These are phyloP conservation scores for Entomortierella chlamydospora DNA, from an alignment of 192 early-diverging fungal genomes.

Conservation along the genomic window DNA sequence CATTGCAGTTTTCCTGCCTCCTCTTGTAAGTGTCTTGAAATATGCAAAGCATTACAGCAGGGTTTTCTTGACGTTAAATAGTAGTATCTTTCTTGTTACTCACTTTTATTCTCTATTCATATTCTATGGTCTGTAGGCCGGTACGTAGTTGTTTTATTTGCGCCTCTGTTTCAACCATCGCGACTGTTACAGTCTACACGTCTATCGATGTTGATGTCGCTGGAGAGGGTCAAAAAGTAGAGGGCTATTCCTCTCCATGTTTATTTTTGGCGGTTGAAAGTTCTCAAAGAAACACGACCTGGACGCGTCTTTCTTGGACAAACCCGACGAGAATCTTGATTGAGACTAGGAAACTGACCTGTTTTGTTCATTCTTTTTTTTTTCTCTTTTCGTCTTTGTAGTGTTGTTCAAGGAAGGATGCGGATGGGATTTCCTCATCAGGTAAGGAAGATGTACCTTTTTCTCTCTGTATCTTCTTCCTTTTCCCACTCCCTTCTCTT, in stretches of 20 bases:
- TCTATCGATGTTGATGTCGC: too few species aligned
- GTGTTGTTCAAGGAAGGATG: slow-evolving; percentile 49
- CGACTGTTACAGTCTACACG: too few species aligned
- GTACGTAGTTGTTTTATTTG: slow-evolving; percentile 1
- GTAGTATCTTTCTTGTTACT: too few species aligned
- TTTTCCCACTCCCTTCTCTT: neutral
- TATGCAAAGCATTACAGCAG: too few species aligned
- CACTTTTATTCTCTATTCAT: neutral
- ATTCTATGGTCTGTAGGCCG: slow-evolving; percentile 2
- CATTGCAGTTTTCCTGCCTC: slow-evolving; percentile 63
- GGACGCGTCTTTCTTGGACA: too few species aligned
- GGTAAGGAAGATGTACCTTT: slow-evolving; percentile 20
- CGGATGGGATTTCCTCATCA: slow-evolving; percentile 35
- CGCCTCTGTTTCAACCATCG: too few species aligned
- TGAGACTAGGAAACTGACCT: neutral
- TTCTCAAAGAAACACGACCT: too few species aligned
- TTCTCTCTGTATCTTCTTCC: neutral
- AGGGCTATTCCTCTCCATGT: too few species aligned
- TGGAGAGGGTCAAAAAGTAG: too few species aligned
- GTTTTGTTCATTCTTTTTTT: neutral
- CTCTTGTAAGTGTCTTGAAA: slow-evolving; percentile 37
- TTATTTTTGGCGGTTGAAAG: too few species aligned
- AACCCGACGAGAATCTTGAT: too few species aligned
- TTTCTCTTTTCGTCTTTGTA: slow-evolving; percentile 1
- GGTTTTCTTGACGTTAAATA: too few species aligned